A percentile compares a stretch with the other conserved stretches of the same genome.
phyloP scores from a whole-genome alignment of 2,329 filamentous ascomycete genomes.

The Fusarium hainanense region DNA sequence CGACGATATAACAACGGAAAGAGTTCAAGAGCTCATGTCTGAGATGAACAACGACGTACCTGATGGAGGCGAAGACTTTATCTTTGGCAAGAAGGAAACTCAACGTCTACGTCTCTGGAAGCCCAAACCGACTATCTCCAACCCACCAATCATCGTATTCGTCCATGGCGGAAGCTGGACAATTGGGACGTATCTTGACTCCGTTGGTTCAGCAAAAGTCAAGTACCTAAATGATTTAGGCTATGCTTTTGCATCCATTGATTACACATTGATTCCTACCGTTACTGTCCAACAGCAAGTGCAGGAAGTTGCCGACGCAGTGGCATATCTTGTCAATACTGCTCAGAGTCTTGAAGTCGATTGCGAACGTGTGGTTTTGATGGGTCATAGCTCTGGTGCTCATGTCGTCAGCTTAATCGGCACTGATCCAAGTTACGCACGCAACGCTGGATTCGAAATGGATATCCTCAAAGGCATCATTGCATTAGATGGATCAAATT shows the following conservation, averaged over 20 bases:
- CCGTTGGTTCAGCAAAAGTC: slow-evolving; percentile 5
- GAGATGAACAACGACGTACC: slow-evolving; percentile 2
- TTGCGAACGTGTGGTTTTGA: not conserved
- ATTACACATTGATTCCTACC: not conserved
- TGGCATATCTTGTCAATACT: not conserved
- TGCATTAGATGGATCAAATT: slow-evolving; percentile 6
- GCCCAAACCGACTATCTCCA: rapidly evolving
- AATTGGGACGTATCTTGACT: slow-evolving; percentile 9
- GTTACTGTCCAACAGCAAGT: slow-evolving; percentile 8
- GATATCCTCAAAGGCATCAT: not conserved
- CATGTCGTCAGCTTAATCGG: slow-evolving; percentile 2
- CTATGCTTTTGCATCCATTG: not conserved
- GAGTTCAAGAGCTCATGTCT: not conserved
- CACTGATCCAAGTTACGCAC: not conserved
- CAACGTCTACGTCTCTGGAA: slow-evolving; percentile 8
- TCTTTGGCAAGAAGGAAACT: not conserved
- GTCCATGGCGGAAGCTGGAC: slow-evolving; percentile 16
- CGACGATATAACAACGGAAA: not conserved
- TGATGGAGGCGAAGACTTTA: not conserved
- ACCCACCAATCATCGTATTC: not conserved
- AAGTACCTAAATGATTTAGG: not conserved
- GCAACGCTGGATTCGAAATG: not conserved
- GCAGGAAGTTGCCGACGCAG: not conserved
- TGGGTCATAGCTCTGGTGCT: slow-evolving; percentile 17
- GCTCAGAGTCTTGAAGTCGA: rapidly evolving